phyloP scores from a whole-genome alignment of 2,329 filamentous ascomycete species.

The Microdochium bolleyi region DNA sequence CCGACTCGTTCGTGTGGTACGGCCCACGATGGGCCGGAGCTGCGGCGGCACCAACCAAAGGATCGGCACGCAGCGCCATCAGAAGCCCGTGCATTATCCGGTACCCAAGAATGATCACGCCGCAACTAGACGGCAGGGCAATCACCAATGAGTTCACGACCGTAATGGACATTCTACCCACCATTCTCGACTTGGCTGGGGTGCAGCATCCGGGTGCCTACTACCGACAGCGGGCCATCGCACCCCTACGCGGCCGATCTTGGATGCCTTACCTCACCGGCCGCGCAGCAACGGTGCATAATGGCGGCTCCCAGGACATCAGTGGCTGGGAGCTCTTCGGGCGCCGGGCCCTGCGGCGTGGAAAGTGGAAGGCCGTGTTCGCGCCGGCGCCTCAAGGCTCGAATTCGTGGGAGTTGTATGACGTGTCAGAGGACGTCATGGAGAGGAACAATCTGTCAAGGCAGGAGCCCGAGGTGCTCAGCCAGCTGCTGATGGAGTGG shows the following conservation, averaged over 20 bases:
- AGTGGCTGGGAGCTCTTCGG: slow-evolving; percentile 26
- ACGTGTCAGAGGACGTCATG: slow-evolving; percentile 13
- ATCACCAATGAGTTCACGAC: slow-evolving; percentile 43
- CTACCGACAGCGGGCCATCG: slow-evolving; percentile 17
- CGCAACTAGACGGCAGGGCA: slow-evolving; percentile 17
- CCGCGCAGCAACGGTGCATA: slow-evolving; percentile 7
- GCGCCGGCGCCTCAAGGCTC: slow-evolving; percentile 13
- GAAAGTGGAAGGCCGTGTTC: slow-evolving; percentile 20
- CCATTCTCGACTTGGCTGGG: slow-evolving; percentile 32
- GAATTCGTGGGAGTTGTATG: slow-evolving; percentile 17
- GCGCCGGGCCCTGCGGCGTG: slow-evolving; percentile 20
- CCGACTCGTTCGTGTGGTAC: slow-evolving; percentile 49
- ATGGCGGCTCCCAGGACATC: slow-evolving; percentile 13
- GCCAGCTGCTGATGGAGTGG: neutral
- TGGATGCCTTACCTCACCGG: neutral
- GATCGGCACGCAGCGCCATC: slow-evolving; percentile 38
- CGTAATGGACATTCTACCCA: slow-evolving; percentile 42
- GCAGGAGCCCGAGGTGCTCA: slow-evolving; percentile 6
- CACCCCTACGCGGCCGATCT: neutral
- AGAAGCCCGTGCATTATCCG: slow-evolving; percentile 36
- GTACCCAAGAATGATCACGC: neutral
- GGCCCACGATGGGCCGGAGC: slow-evolving; percentile 42
- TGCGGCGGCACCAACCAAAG: slow-evolving; percentile 16
- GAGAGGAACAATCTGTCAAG: slow-evolving; percentile 14
- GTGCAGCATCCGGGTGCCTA: slow-evolving; percentile 23